These are phyloP conservation scores for Caulochytrium protostelioides DNA, from an alignment of 371 early-diverging fungal species.

Conservation along the genomic window DNA sequence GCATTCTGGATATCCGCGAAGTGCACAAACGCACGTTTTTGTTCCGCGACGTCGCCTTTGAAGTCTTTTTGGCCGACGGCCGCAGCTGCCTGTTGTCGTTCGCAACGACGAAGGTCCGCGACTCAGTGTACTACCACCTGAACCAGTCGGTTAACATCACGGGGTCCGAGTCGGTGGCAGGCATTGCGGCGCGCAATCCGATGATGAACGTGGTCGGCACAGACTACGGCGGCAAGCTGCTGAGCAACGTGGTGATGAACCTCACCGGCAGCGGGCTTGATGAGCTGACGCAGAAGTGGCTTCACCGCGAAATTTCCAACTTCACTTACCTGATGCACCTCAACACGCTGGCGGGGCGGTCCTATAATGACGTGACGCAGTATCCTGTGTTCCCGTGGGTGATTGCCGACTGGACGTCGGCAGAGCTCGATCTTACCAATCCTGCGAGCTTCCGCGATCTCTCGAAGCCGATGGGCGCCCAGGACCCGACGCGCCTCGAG, in stretches of 20 bases:
- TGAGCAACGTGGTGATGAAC: constrained; percentile 37
- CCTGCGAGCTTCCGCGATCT: constrained; percentile 54
- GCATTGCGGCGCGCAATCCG: constrained; percentile 8
- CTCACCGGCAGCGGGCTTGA: constrained; percentile 35
- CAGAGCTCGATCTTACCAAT: constrained; percentile 39
- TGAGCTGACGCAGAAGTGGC: constrained; percentile 50
- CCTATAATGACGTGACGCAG: constrained; percentile 28
- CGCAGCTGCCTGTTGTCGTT: constrained; percentile 48
- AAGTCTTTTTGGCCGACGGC: constrained; percentile 54
- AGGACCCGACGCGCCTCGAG: constrained; percentile 33
- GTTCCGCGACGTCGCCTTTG: constrained; percentile 50
- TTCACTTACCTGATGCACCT: constrained; percentile 61
- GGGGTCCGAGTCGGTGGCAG: constrained; percentile 25
- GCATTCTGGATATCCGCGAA: constrained; percentile 43
- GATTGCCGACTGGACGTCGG: constrained; percentile 31
- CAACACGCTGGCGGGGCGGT: constrained; percentile 46
- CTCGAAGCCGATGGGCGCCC: constrained; percentile 66
- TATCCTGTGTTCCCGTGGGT: constrained; percentile 33
- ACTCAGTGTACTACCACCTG: constrained; percentile 41
- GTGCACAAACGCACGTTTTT: constrained; percentile 46
- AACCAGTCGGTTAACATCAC: too few species aligned
- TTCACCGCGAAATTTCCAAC: constrained; percentile 48
- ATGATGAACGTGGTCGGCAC: constrained; percentile 16
- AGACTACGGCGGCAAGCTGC: constrained; percentile 15
- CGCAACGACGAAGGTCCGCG: constrained; percentile 32